Evolutionary conservation across 768 basidiomycete species (phyloP).

Genomic region (Sarcodon aspratus): DNA sequence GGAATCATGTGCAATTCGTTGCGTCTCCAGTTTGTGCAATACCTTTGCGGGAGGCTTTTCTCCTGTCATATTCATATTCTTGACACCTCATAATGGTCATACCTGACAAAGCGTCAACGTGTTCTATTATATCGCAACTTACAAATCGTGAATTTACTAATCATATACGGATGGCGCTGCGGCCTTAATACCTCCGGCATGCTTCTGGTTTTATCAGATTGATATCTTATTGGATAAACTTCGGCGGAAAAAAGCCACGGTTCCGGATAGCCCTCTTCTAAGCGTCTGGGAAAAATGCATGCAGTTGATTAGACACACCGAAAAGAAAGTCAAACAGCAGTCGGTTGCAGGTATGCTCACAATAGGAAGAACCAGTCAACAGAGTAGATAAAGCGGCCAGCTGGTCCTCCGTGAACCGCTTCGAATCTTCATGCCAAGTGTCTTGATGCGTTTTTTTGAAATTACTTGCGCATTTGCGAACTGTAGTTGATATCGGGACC

Average conservation of each 20-base stretch:
- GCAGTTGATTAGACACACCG: not conserved
- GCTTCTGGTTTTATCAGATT: not conserved
- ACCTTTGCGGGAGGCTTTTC: no score
- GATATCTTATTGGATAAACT: not conserved
- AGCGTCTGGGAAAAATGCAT: conserved; percentile 7
- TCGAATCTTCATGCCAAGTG: conserved; percentile 84
- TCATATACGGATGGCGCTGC: no score
- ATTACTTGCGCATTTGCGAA: conserved; percentile 68
- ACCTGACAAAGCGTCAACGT: no score
- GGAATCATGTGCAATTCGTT: not conserved
- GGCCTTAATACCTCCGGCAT: not conserved
- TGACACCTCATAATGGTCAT: no score
- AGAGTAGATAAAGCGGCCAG: conserved; percentile 72
- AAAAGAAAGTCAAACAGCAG: not conserved
- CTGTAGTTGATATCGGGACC: conserved; percentile 79
- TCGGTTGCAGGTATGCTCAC: conserved; percentile 25
- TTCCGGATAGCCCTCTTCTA: not conserved
- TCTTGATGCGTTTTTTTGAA: conserved; percentile 81
- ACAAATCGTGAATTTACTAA: no score
- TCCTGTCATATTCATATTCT: no score
- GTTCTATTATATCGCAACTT: no score
- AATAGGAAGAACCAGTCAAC: conserved; percentile 78
- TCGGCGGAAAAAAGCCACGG: not conserved
- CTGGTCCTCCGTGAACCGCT: conserved; percentile 80
- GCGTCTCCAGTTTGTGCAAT: no score